Evolutionary conservation across 805 yeast species (phyloP).

Genomic region (Tetrapisispora arboricola): DNA sequence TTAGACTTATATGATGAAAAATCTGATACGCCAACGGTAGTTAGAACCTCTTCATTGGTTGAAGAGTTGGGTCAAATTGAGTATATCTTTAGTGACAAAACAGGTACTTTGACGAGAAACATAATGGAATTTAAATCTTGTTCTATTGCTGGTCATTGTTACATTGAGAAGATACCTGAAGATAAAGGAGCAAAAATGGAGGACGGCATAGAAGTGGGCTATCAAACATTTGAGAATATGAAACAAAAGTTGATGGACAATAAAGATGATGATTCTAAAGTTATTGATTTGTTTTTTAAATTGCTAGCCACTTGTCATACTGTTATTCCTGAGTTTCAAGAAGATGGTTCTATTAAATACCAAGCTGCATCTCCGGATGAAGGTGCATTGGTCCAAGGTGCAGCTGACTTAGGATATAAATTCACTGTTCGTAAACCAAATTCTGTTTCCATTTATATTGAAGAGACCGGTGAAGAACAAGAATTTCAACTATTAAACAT

Average conservation of each 20-base stretch:
- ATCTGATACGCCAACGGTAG: constrained; percentile 89
- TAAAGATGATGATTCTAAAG: constrained; percentile 35
- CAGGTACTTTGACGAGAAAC: constrained; percentile 93
- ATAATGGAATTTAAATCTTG: constrained; percentile 95
- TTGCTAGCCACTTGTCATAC: constrained; percentile 91
- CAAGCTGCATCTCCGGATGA: constrained; percentile 99
- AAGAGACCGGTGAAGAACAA: constrained; percentile 38
- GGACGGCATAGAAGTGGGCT: constrained; percentile 80
- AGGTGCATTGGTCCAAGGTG: constrained; percentile 97
- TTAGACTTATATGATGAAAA: constrained; percentile 83
- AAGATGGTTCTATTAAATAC: constrained; percentile 62
- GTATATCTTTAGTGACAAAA: constrained; percentile 91
- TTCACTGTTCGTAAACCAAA: constrained; percentile 82
- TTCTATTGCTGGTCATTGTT: constrained; percentile 85
- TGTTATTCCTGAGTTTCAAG: constrained; percentile 81
- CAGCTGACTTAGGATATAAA: constrained; percentile 75
- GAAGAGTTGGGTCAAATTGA: constrained; percentile 97
- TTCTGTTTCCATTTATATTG: constrained; percentile 54
- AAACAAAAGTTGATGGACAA: constrained; percentile 36
- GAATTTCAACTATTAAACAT: constrained; percentile 76
- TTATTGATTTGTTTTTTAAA: constrained; percentile 69
- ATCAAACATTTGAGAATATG: constrained; percentile 57
- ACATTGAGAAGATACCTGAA: constrained; percentile 83
- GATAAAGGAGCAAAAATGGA: constrained; percentile 62
- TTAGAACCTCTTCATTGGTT: constrained; percentile 88